A percentile compares a stretch with the other conserved stretches of the same genome.
phyloP scores from a whole-genome alignment of 2,329 filamentous ascomycete genomes.

The Pseudogymnoascus destructans region DNA sequence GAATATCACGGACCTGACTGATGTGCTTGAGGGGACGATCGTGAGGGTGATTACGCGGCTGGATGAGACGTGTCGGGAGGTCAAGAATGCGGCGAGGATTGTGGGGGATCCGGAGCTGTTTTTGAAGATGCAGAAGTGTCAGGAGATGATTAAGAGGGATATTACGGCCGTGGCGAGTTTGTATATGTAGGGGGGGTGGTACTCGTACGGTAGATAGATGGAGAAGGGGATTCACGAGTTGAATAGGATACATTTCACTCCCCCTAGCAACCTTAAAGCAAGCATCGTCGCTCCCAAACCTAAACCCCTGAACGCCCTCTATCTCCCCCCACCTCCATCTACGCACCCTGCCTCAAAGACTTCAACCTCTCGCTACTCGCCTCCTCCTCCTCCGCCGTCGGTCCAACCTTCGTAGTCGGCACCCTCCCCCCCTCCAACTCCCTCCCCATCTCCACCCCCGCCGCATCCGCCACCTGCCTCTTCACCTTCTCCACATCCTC shows the following conservation, averaged over 20 bases:
- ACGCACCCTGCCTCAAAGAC: conserved; percentile 31
- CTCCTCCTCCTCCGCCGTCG: conserved; percentile 68
- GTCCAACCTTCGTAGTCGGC: conserved; percentile 47
- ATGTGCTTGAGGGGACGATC: conserved; percentile 94
- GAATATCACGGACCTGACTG: conserved; percentile 89
- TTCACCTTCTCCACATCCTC: conserved; percentile 81
- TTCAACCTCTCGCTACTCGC: conserved; percentile 48
- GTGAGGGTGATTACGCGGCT: conserved; percentile 86
- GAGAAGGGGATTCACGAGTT: neutral
- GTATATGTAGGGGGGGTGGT: conserved; percentile 50
- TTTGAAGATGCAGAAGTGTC: conserved; percentile 91
- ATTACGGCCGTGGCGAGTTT: conserved; percentile 81
- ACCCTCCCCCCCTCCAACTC: conserved; percentile 53
- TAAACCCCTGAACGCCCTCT: neutral
- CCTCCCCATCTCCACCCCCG: conserved; percentile 66
- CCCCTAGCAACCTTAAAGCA: neutral
- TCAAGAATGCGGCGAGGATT: conserved; percentile 91
- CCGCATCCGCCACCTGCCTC: conserved; percentile 76
- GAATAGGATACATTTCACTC: neutral
- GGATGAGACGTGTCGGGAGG: conserved; percentile 92
- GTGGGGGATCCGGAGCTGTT: conserved; percentile 90
- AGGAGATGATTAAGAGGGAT: conserved; percentile 95
- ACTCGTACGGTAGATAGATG: neutral
- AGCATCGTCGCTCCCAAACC: neutral
- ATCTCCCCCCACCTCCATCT: neutral